These are phyloP conservation scores for Coemansia sp. DNA, from an alignment of 192 early-diverging fungal species.

Conservation along the genomic window DNA sequence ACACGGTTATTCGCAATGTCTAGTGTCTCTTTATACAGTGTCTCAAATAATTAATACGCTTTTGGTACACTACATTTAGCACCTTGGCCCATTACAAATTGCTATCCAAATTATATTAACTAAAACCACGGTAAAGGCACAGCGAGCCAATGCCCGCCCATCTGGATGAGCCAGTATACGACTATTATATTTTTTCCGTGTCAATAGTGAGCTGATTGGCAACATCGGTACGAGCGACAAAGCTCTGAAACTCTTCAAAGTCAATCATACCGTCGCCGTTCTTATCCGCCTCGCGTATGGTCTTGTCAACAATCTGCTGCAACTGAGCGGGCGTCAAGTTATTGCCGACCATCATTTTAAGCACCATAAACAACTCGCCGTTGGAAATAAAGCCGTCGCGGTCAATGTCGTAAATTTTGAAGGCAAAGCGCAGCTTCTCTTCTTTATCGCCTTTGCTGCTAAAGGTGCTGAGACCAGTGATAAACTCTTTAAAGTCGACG, in stretches of 20 bases:
- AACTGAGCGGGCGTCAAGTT: slow-evolving; percentile 95
- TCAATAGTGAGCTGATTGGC: slow-evolving; percentile 95
- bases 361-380: slow-evolving; percentile 95
- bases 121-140: too few relatives aligned
- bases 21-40: too few relatives aligned
- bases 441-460: slow-evolving; percentile 91
- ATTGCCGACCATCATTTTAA: slow-evolving; percentile 99
- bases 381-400: slow-evolving; percentile 98
- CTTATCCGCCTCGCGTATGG: slow-evolving; percentile 96
- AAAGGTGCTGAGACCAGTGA: slow-evolving; percentile 90
- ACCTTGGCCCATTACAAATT: too few relatives aligned
- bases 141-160: too few relatives aligned
- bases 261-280: slow-evolving; percentile 94
- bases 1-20: too few relatives aligned
- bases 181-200: slow-evolving; percentile 37
- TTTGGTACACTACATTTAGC: too few relatives aligned
- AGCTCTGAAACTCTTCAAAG: slow-evolving; percentile 93
- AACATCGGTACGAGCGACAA: slow-evolving; percentile 95
- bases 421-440: slow-evolving; percentile 94
- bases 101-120: too few relatives aligned
- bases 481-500: slow-evolving; percentile 99
- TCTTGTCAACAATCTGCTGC: slow-evolving; percentile 99
- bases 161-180: too few relatives aligned
- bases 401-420: slow-evolving; percentile 99
- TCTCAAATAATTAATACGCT: too few relatives aligned